These are phyloP conservation scores for Penicillium nordicum DNA, from an alignment of 2,329 filamentous ascomycete species.

Conservation along the genomic window DNA sequence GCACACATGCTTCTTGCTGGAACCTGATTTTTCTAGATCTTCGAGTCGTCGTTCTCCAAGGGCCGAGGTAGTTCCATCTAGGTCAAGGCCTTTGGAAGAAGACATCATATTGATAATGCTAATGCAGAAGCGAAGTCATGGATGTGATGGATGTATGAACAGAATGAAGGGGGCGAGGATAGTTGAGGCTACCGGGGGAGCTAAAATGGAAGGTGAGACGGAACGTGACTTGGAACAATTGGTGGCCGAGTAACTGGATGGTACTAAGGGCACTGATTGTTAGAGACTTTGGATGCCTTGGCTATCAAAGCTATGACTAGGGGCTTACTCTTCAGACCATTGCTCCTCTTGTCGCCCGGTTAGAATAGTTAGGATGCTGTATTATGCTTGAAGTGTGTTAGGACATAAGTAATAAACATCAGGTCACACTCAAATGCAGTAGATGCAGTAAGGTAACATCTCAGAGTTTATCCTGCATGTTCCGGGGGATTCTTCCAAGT, in stretches of 20 bases:
- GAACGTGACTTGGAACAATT: not conserved
- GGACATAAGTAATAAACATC: no score
- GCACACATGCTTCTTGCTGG: no score
- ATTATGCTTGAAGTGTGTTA: not conserved
- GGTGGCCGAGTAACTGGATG: not conserved
- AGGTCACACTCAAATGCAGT: not conserved
- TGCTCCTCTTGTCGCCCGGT: not conserved
- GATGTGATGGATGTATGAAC: not conserved
- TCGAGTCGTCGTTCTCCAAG: not conserved
- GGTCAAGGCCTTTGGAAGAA: not conserved
- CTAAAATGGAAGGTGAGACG: not conserved
- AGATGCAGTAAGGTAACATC: not conserved
- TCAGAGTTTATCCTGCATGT: no score
- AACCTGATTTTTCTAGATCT: not conserved
- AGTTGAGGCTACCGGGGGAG: not conserved
- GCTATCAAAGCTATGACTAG: not conserved
- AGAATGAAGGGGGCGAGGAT: not conserved
- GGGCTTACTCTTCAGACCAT: not conserved
- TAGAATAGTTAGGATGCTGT: not conserved
- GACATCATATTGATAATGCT: not conserved
- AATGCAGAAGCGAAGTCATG: not conserved
- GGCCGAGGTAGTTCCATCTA: not conserved
- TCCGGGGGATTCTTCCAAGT: not conserved
- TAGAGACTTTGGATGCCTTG: not conserved
- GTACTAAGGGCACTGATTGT: not conserved